These are phyloP conservation scores for Aspergillus ruber DNA, from an alignment of 2,329 filamentous ascomycete species.

Conservation along the genomic window DNA sequence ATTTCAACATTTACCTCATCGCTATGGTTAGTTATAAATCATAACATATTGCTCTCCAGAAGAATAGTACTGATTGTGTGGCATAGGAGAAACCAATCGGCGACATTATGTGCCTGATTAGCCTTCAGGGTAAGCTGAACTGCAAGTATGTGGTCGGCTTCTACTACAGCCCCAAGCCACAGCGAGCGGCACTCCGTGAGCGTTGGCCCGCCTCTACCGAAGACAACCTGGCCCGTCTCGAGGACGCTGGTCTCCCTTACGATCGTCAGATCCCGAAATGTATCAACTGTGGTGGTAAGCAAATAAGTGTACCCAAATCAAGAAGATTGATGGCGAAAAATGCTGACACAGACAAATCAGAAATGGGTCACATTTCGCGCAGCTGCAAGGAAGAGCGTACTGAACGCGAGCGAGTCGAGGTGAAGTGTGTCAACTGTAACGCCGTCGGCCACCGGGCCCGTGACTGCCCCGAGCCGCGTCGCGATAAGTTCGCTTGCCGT, in stretches of 20 bases:
- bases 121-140: slow-evolving; percentile 47
- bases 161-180: slow-evolving; percentile 42
- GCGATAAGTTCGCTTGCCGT: slow-evolving; percentile 41
- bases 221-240: slow-evolving; percentile 48
- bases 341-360: slow-evolving; percentile 16
- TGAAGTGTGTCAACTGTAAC: slow-evolving; percentile 47
- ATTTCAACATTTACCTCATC: slow-evolving; percentile 46
- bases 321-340: background rate
- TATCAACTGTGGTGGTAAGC: slow-evolving; percentile 43
- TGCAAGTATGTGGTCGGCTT: slow-evolving; percentile 47
- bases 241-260: slow-evolving; percentile 45
- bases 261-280: slow-evolving; percentile 48
- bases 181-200: slow-evolving; percentile 39
- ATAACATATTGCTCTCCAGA: background rate
- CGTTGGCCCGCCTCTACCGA: slow-evolving; percentile 46
- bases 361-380: slow-evolving; percentile 44
- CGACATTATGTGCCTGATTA: slow-evolving; percentile 45
- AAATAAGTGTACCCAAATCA: background rate
- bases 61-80: slow-evolving; percentile 5
- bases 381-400: slow-evolving; percentile 44
- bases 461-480: slow-evolving; percentile 38
- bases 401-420: slow-evolving; percentile 34
- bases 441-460: slow-evolving; percentile 44
- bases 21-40: slow-evolving; percentile 34
- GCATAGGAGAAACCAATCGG: slow-evolving; percentile 36